phyloP scores from a whole-genome alignment of 1,139 yeast species.

The Tardiomyces blankii region DNA sequence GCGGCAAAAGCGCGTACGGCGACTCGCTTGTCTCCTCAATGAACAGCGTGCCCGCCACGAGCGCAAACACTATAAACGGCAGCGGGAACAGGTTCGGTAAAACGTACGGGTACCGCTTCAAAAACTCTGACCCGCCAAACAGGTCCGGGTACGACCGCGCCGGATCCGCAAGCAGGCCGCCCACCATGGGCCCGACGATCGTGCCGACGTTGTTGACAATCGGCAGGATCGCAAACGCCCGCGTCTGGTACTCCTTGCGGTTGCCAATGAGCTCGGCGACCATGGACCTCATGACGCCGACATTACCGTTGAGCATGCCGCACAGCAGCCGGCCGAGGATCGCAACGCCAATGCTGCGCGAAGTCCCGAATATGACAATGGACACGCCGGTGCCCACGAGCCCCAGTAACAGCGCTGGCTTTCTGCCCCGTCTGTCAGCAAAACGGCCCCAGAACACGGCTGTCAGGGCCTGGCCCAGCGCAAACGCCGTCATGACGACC shows the following conservation, averaged over 20 bases:
- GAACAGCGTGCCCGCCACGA: constrained; percentile 35
- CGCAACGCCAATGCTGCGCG: constrained; percentile 40
- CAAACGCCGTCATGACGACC: constrained; percentile 42
- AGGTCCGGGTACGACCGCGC: constrained; percentile 16
- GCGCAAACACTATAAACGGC: constrained; percentile 23
- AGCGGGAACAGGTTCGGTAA: constrained; percentile 50
- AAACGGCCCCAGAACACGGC: constrained; percentile 48
- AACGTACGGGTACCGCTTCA: constrained; percentile 42
- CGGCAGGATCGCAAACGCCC: constrained; percentile 50
- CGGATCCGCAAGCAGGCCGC: constrained; percentile 28
- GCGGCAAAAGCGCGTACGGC: constrained; percentile 35
- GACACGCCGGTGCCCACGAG: constrained; percentile 39
- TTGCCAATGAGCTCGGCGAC: constrained; percentile 48
- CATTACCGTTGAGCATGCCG: constrained; percentile 50
- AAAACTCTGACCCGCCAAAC: constrained; percentile 18
- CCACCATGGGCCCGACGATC: constrained; percentile 39
- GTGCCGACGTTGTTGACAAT: constrained; percentile 46
- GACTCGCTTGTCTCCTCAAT: constrained; percentile 47
- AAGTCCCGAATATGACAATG: constrained; percentile 40
- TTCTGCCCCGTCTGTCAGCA: constrained; percentile 44
- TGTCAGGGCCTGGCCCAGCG: constrained; percentile 41
- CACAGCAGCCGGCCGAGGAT: constrained; percentile 38
- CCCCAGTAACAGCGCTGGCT: constrained; percentile 40
- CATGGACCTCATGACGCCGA: constrained; percentile 47
- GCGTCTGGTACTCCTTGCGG: constrained; percentile 41